Base-by-base conservation (phyloP, 2,329 filamentous ascomycete genomes). In the Fusarium buharicum region DNA sequence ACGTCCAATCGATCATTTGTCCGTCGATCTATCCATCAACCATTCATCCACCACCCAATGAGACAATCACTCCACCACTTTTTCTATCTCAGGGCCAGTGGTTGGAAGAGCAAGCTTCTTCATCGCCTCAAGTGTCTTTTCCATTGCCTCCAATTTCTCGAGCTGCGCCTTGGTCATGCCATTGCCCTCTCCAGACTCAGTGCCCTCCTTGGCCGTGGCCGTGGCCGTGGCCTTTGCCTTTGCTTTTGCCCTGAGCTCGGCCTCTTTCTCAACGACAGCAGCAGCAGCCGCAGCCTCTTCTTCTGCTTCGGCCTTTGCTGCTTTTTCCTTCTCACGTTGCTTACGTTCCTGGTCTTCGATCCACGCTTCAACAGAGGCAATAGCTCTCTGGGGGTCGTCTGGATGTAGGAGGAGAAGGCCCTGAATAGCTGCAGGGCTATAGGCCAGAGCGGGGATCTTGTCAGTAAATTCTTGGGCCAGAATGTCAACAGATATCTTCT, bases 361-460 rank as follows among this genome's bases (percentile, higher is more conserved):
- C 61, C 61, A 64, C 11, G 14, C 17, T 11, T 34, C 31, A 3
- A 33, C 45, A 6, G 39, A 30, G 28, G 37, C 48, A 11, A 65
- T 27, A 41, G 62, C 62, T 17, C 40, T 52, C 20, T 41, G 8
- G 1, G 56, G 61, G 4, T 62, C 47, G 38, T 62, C 52, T 11
- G 58, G 61, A 13, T 64, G 34, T 16, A 36, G 54, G 1, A 67
- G 64, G 0, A 67, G 33, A 44, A 49, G 67, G 4, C 64, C 64
- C 34, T 67, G 64, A 4, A 67, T 50, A 3, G 54, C 64, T 5
- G 64, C 64, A 16, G 64, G 64, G 4, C 56, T 65, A 10, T 67
- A 65, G 4, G 41, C 27, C 37, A 47, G 18, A 14, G 48, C 45
- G 3, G 64, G 64, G 12, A 67, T 37, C 24, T 49, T 41, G 7